Percentiles rank a stretch among this genome's conserved stretches.
These are phyloP conservation scores for Coemansia brasiliensis DNA, from an alignment of 192 early-diverging fungal genomes.

Conservation along the genomic window DNA sequence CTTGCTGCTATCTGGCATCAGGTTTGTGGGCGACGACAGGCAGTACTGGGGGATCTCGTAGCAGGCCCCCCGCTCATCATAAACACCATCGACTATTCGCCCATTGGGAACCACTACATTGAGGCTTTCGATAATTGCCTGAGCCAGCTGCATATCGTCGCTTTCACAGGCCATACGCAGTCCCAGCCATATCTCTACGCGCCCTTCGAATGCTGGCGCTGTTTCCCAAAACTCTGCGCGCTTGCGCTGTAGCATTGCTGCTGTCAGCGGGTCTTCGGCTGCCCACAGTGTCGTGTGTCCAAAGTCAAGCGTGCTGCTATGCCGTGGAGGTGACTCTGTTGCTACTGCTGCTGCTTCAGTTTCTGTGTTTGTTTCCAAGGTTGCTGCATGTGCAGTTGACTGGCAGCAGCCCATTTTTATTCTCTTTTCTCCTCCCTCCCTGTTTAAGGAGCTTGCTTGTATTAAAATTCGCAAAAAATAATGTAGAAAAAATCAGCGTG, in stretches of 20 bases:
- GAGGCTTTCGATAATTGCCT: conserved; percentile 66
- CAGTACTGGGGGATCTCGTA: conserved; percentile 73
- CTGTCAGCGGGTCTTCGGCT: conserved; percentile 12
- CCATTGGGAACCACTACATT: conserved; percentile 72
- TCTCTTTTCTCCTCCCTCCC: not conserved
- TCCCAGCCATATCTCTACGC: conserved; percentile 77
- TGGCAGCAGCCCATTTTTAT: conserved; percentile 8
- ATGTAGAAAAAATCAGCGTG: not conserved
- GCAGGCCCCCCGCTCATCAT: conserved; percentile 72
- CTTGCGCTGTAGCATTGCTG: conserved; percentile 46
- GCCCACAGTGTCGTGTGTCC: conserved; percentile 19
- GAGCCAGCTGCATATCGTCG: conserved; percentile 55
- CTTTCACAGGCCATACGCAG: conserved; percentile 62
- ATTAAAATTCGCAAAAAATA: not conserved
- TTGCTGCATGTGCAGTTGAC: not conserved
- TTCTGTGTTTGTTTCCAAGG: not conserved
- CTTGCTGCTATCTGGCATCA: conserved; percentile 16
- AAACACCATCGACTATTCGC: conserved; percentile 70
- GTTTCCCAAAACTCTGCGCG: conserved; percentile 76
- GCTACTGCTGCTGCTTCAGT: not conserved
- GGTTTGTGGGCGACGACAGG: conserved; percentile 59
- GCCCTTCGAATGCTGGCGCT: conserved; percentile 68
- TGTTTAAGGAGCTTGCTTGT: not conserved
- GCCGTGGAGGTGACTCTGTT: not conserved
- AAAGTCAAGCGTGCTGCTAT: conserved; percentile 21